Base-by-base conservation (phyloP, 495 filamentous ascomycete species). In the Penicillium diatomitis region DNA sequence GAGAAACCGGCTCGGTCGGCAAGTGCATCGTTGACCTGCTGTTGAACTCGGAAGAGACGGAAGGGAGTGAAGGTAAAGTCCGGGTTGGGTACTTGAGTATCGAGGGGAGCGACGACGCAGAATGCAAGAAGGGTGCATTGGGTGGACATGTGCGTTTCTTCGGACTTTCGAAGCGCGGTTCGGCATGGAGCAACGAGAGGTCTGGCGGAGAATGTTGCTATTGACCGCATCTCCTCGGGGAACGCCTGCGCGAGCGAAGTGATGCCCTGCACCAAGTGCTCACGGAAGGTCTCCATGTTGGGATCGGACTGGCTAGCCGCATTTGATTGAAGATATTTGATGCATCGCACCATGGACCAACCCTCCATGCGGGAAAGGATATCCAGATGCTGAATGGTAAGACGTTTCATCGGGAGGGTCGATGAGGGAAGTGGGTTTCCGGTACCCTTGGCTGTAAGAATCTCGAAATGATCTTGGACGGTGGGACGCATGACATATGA, bases 401-500 rank as follows among this genome's bases (percentile, higher is more conserved):
- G 72, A 7, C 71, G 71, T 32, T 75, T 72, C 2, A 80, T 58
- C 0, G 75, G 67, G 42, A 94, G 53, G 31, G 76, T 75, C 27
- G 82, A 67, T 9, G 79, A 80, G 4, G 89, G 90, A 2, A 96
- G 67, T 32, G 82, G 75, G 51, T 85, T 84, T 9, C 75, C 77
- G 9, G 75, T 71, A 38, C 78, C 73, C 49, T 75, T 80, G 12
- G 78, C 76, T 29, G 87, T 85, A 33, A 92, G 70, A 38, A 96
- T 69, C 51, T 94, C 86, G 53, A 88, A 90, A 20, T 81, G 82
- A 51, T 77, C 75, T 38, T 77, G 76, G 4, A 85, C 65, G 5
- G 80, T 74, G 3, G 87, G 80, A 28, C 85, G 79, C 48, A 91
- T 71, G 5, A 83, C 80, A 52, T 91, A 96, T 38, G 84, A 78